These are phyloP conservation scores for Suillus occidentalis DNA, from an alignment of 768 basidiomycete species.

Conservation along the genomic window DNA sequence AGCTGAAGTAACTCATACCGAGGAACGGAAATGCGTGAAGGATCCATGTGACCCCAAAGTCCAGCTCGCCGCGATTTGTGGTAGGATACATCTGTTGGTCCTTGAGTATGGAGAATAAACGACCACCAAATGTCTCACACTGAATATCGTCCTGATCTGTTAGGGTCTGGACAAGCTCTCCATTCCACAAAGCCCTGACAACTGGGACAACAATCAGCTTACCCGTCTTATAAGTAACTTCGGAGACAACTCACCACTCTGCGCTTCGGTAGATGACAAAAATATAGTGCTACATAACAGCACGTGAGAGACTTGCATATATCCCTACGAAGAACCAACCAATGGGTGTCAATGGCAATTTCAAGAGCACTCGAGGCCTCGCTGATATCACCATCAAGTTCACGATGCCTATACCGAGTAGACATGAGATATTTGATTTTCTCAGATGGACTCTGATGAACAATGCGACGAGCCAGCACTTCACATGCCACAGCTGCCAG, in stretches of 20 bases:
- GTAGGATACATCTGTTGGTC: slow-evolving; percentile 63
- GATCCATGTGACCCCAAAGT: slow-evolving; percentile 74
- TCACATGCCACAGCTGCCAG: slow-evolving; percentile 75
- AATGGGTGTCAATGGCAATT: slow-evolving; percentile 88
- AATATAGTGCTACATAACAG: slow-evolving; percentile 62
- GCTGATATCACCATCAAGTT: slow-evolving; percentile 75
- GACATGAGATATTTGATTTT: slow-evolving; percentile 72
- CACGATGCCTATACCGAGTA: slow-evolving; percentile 68
- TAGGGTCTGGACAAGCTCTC: slow-evolving; percentile 77
- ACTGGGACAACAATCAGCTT: slow-evolving; percentile 43
- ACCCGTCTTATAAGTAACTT: neutral
- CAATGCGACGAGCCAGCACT: slow-evolving; percentile 75
- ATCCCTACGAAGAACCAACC: slow-evolving; percentile 43
- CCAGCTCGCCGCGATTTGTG: slow-evolving; percentile 48
- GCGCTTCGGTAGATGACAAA: slow-evolving; percentile 81
- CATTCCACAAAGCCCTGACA: slow-evolving; percentile 79
- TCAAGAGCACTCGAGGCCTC: slow-evolving; percentile 80
- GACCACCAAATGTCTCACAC: slow-evolving; percentile 44
- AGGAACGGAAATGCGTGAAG: slow-evolving; percentile 79
- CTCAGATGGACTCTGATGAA: slow-evolving; percentile 68
- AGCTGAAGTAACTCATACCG: slow-evolving; percentile 37
- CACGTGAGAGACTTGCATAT: slow-evolving; percentile 5
- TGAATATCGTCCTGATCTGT: slow-evolving; percentile 76
- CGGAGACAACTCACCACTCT: slow-evolving; percentile 54
- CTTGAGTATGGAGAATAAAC: slow-evolving; percentile 9